These are phyloP conservation scores for Cardamine chenopodiifolia DNA, from an alignment of 345 rosid genomes.

Conservation along the genomic window DNA sequence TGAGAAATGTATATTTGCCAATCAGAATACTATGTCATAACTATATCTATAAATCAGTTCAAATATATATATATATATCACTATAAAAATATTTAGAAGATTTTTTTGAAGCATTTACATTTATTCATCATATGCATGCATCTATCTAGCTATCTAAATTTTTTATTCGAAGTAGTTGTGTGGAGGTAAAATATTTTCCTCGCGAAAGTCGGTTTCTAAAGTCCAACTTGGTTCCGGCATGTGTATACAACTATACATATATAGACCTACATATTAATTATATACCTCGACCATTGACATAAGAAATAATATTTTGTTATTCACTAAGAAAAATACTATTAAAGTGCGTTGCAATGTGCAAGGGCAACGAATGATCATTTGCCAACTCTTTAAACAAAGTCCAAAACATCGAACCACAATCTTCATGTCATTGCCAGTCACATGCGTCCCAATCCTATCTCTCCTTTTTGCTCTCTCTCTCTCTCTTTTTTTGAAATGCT, in stretches of 20 bases:
- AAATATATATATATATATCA: neutral
- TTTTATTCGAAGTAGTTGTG: neutral
- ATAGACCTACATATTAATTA: neutral
- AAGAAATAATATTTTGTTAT: neutral
- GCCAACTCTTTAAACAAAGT: conserved; percentile 38
- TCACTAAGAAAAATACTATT: conserved; percentile 17
- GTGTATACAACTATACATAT: neutral
- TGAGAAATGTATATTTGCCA: neutral
- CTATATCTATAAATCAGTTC: neutral
- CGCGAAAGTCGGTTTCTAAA: conserved; percentile 1
- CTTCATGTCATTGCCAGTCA: conserved; percentile 40
- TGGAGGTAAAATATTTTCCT: neutral
- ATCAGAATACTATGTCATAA: neutral
- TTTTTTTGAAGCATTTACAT: neutral
- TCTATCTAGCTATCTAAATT: neutral
- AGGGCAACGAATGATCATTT: conserved; percentile 29
- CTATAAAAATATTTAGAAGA: neutral
- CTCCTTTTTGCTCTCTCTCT: neutral
- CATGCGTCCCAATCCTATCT: conserved; percentile 31
- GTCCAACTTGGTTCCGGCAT: conserved; percentile 2
- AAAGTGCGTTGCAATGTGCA: conserved; percentile 19
- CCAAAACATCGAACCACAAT: conserved; percentile 43
- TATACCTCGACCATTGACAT: conserved; percentile 8
- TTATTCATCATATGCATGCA: neutral
- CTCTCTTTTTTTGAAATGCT: neutral